These are phyloP conservation scores for Mycena galericulata DNA, from an alignment of 768 basidiomycete genomes.

Conservation along the genomic window DNA sequence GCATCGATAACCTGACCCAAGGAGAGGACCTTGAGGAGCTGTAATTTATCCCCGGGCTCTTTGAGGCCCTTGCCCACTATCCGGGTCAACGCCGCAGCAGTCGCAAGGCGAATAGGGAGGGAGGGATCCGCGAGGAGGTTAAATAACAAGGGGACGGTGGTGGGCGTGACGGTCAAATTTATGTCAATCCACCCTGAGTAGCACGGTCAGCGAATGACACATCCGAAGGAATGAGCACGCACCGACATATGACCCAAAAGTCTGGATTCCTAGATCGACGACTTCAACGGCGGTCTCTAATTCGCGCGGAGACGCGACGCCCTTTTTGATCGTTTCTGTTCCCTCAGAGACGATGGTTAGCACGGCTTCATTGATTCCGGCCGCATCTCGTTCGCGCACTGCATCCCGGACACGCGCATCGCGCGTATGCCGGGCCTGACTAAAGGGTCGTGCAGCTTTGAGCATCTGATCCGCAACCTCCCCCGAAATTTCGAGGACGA, in stretches of 20 bases:
- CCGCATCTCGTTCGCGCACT: constrained; percentile 91
- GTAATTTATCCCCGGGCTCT: constrained; percentile 89
- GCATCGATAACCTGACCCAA: constrained; percentile 85
- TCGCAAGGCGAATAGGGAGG: constrained; percentile 84
- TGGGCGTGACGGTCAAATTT: constrained; percentile 92
- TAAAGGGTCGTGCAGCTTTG: constrained; percentile 85
- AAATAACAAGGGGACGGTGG: constrained; percentile 88
- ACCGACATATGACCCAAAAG: constrained; percentile 96
- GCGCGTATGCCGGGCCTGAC: constrained; percentile 75
- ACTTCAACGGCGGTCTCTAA: constrained; percentile 76
- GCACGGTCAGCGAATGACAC: not conserved
- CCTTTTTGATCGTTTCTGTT: constrained; percentile 71
- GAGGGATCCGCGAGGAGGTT: constrained; percentile 83
- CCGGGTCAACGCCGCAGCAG: constrained; percentile 81
- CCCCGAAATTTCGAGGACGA: constrained; percentile 94
- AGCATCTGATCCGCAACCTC: constrained; percentile 98
- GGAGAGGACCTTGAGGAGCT: constrained; percentile 90
- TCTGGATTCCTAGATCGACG: constrained; percentile 92
- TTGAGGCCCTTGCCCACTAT: constrained; percentile 96
- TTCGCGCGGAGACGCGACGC: constrained; percentile 60
- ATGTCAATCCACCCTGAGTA: constrained; percentile 96
- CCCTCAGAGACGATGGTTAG: constrained; percentile 84
- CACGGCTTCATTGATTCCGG: constrained; percentile 87
- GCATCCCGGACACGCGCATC: constrained; percentile 91
- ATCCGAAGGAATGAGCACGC: constrained; percentile 49